phyloP scores from a whole-genome alignment of 2,329 filamentous ascomycete species.

The Trichoderma atrobrunneum region DNA sequence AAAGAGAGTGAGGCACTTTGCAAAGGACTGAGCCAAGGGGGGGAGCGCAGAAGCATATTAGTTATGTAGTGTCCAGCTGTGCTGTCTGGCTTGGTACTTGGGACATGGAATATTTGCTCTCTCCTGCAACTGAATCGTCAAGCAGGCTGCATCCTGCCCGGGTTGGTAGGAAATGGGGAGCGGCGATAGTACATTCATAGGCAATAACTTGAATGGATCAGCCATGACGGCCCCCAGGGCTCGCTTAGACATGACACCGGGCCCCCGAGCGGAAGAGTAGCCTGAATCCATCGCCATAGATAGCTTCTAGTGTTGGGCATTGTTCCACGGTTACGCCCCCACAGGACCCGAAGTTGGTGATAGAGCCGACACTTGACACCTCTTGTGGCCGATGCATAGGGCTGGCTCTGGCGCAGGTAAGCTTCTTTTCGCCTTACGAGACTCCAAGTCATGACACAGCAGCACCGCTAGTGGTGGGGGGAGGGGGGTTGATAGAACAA shows the following conservation, averaged over 20 bases:
- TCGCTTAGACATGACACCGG: slow-evolving; percentile 4
- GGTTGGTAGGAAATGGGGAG: not conserved
- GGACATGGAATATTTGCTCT: not conserved
- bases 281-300: slow-evolving; percentile 11
- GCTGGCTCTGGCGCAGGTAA: slow-evolving; percentile 1
- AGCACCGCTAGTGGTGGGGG: not conserved
- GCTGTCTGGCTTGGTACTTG: not conserved
- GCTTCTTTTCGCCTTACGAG: not conserved
- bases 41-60: slow-evolving; percentile 8
- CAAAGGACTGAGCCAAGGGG: not conserved
- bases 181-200: slow-evolving; percentile 11
- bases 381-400: not conserved
- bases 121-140: slow-evolving; percentile 9
- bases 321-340: not conserved
- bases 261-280: slow-evolving; percentile 5
- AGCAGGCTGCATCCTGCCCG: not conserved
- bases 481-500: not conserved
- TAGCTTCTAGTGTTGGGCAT: slow-evolving; percentile 5
- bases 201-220: not conserved
- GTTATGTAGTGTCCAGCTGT: not conserved
- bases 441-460: not conserved
- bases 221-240: slow-evolving; percentile 2
- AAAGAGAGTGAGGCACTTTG: slow-evolving; percentile 6
- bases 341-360: slow-evolving; percentile 9
- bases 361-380: not conserved